These are phyloP conservation scores for Rickenella mellea DNA, from an alignment of 768 basidiomycete genomes.

Conservation along the genomic window DNA sequence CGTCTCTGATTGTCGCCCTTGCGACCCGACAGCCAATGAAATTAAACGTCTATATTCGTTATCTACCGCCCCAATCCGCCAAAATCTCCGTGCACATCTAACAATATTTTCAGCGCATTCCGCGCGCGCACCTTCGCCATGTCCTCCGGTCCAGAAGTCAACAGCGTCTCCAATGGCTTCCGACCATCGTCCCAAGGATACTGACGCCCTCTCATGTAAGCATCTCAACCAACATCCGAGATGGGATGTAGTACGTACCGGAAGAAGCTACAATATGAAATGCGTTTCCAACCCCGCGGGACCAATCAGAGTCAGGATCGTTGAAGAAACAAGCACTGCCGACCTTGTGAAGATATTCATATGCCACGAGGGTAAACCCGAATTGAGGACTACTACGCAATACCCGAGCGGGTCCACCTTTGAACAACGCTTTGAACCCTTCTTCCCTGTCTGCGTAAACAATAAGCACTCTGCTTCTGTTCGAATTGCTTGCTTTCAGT, in stretches of 20 bases:
- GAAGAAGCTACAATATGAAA: constrained; percentile 15
- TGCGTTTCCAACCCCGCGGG: constrained; percentile 11
- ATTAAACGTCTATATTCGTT: not conserved
- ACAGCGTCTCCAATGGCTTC: constrained; percentile 57
- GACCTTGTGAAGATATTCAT: constrained; percentile 63
- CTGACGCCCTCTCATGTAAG: too few species aligned
- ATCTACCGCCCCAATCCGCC: constrained; percentile 21
- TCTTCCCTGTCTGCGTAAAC: constrained; percentile 65
- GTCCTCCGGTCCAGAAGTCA: constrained; percentile 69
- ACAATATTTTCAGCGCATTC: constrained; percentile 86
- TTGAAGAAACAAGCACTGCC: constrained; percentile 12
- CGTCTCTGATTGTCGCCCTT: constrained; percentile 10
- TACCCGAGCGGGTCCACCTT: constrained; percentile 83
- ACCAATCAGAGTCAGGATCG: not conserved
- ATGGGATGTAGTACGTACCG: constrained; percentile 16
- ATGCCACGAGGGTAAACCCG: constrained; percentile 83
- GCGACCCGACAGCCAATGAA: not conserved
- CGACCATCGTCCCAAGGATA: constrained; percentile 76
- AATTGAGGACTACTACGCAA: constrained; percentile 89
- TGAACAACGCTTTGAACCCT: constrained; percentile 83
- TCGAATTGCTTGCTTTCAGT: not conserved
- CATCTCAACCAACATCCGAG: not conserved
- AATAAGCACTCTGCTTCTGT: not conserved
- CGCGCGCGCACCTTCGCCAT: constrained; percentile 84
- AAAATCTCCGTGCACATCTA: constrained; percentile 89